Conservation (phyloP, 1,284 basidiomycete species). For the Wallemia mellicola region DNA sequence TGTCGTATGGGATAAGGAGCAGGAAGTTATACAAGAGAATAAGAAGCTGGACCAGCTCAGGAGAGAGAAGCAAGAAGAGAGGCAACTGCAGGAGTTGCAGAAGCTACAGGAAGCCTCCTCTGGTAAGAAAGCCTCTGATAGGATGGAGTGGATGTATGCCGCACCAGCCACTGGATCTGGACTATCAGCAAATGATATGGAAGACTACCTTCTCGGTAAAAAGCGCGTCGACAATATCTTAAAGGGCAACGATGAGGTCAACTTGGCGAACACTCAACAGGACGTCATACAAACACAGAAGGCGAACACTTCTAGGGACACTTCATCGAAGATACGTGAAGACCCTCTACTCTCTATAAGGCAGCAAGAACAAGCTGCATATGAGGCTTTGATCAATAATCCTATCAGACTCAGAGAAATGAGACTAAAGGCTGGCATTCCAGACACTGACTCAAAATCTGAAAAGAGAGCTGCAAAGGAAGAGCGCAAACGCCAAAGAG, state of each 20-base stretch:
- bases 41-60: conserved; percentile 87
- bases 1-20: conserved; percentile 95
- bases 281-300: not conserved
- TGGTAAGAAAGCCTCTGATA: conserved; percentile 72
- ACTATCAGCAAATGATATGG: conserved; percentile 64
- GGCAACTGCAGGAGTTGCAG: conserved; percentile 84
- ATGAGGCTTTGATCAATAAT: conserved; percentile 64
- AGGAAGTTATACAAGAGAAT: conserved; percentile 88
- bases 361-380: conserved; percentile 80
- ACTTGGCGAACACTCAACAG: conserved; percentile 24
- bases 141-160: conserved; percentile 96
- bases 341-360: conserved; percentile 90
- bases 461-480: conserved; percentile 33
- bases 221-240: conserved; percentile 89
- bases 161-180: conserved; percentile 60
- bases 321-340: conserved; percentile 75
- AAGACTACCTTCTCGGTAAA: conserved; percentile 93
- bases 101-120: conserved; percentile 76
- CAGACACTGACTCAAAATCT: conserved; percentile 28
- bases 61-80: conserved; percentile 89
- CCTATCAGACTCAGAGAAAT: conserved; percentile 60
- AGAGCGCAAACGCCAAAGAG: conserved; percentile 23
- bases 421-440: conserved; percentile 41
- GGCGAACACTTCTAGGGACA: conserved; percentile 27
- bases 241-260: conserved; percentile 46